phyloP scores from a whole-genome alignment of 2,329 filamentous ascomycete genomes.

The Lecanicillium sp. region DNA sequence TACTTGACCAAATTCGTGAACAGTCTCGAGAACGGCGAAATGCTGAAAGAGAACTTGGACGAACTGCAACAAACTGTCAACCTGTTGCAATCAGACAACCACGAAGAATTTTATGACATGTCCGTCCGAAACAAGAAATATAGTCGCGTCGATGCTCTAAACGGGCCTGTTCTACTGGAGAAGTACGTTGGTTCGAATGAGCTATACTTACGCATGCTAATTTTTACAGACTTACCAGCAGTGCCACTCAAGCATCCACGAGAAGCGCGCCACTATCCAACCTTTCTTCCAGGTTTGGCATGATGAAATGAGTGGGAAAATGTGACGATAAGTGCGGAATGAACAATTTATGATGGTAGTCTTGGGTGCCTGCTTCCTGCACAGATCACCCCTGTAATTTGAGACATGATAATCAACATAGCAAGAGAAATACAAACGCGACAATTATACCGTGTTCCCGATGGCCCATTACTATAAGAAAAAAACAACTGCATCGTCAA shows the following conservation, averaged over 20 bases:
- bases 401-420: background rate
- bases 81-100: constrained; percentile 79
- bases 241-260: constrained; percentile 52
- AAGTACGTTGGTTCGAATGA: constrained; percentile 53
- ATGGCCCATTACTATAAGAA: background rate
- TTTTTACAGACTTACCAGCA: constrained; percentile 49
- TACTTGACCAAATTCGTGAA: constrained; percentile 84
- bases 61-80: constrained; percentile 90
- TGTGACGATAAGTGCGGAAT: constrained; percentile 8
- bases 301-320: constrained; percentile 40
- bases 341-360: constrained; percentile 4
- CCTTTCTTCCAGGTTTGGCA: constrained; percentile 70
- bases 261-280: constrained; percentile 61
- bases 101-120: constrained; percentile 96
- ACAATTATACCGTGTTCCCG: background rate
- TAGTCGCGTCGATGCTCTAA: constrained; percentile 83
- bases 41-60: constrained; percentile 81
- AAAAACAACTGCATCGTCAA: background rate
- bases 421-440: background rate
- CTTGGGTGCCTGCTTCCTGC: background rate
- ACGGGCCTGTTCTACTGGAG: constrained; percentile 83
- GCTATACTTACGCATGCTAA: constrained; percentile 19
- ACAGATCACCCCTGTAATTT: background rate
- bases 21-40: constrained; percentile 74
- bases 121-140: constrained; percentile 88